Percentiles rank a stretch among this genome's conserved stretches.
These are phyloP conservation scores for Candolleomyces efflorescens DNA, from an alignment of 768 basidiomycete genomes.

Conservation along the genomic window DNA sequence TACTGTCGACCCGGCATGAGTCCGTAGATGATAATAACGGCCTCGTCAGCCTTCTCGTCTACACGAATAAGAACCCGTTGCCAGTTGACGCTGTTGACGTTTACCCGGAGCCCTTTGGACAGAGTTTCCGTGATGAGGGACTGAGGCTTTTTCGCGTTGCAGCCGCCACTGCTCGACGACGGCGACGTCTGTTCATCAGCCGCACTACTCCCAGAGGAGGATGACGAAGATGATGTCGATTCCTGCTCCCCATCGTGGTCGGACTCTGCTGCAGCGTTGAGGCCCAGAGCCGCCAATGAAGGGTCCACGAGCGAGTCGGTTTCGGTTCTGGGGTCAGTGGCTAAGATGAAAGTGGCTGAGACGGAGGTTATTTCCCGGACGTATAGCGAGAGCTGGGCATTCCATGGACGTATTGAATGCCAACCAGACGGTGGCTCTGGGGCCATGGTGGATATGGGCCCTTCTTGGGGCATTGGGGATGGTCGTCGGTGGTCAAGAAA, in stretches of 20 bases:
- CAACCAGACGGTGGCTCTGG: conserved; percentile 35
- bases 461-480: not conserved
- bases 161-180: not conserved
- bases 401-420: conserved; percentile 77
- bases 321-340: conserved; percentile 38
- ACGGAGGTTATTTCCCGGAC: conserved; percentile 84
- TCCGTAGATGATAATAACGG: conserved; percentile 87
- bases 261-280: conserved; percentile 33
- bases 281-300: conserved; percentile 38
- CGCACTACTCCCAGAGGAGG: not conserved
- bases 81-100: conserved; percentile 78
- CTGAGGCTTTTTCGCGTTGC: conserved; percentile 7
- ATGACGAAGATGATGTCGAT: conserved; percentile 11
- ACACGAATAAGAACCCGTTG: conserved; percentile 74
- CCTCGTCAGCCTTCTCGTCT: conserved; percentile 80
- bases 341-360: conserved; percentile 75
- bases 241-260: conserved; percentile 12
- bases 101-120: conserved; percentile 70
- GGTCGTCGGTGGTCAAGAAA: not conserved
- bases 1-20: conserved; percentile 87
- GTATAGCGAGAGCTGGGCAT: conserved; percentile 61
- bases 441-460: not conserved
- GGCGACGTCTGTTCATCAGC: conserved; percentile 3
- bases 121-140: conserved; percentile 63
- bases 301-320: conserved; percentile 24